phyloP scores from a whole-genome alignment of 305 asterid species.

The Rubia balearica region DNA sequence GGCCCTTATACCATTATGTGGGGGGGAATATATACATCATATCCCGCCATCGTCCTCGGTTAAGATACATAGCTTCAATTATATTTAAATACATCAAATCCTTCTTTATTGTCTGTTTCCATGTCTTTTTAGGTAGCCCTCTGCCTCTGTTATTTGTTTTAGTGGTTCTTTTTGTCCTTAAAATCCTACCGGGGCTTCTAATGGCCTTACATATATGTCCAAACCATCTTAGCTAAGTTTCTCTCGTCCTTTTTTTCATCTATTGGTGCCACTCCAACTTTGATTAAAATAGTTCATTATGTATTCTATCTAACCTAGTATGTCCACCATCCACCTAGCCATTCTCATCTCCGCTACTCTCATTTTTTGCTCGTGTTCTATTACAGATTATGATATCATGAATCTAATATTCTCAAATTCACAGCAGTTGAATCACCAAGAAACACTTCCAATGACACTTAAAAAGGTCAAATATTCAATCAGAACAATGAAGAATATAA shows the following conservation, averaged over 20 bases:
- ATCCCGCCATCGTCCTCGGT: not conserved
- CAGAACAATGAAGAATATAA: too few relatives aligned
- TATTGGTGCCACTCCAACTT: not conserved
- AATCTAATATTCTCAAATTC: too few relatives aligned
- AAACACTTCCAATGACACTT: too few relatives aligned
- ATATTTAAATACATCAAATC: not conserved
- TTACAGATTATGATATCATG: too few relatives aligned
- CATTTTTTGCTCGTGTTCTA: too few relatives aligned
- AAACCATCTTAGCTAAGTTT: not conserved
- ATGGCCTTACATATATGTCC: not conserved
- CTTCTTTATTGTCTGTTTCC: not conserved
- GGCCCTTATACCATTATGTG: not conserved
- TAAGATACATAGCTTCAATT: not conserved
- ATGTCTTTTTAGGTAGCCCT: not conserved
- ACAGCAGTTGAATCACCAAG: too few relatives aligned
- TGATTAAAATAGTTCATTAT: not conserved
- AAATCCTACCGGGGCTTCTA: not conserved
- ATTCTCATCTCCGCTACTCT: too few relatives aligned
- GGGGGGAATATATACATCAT: not conserved
- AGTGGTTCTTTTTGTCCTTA: not conserved
- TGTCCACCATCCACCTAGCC: too few relatives aligned
- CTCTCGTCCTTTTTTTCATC: too few relatives aligned
- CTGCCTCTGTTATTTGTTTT: not conserved
- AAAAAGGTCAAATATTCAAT: too few relatives aligned
- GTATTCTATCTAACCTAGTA: too few relatives aligned